Base-by-base conservation (phyloP, 306 rosid species). In the Gillenia trifoliata region DNA sequence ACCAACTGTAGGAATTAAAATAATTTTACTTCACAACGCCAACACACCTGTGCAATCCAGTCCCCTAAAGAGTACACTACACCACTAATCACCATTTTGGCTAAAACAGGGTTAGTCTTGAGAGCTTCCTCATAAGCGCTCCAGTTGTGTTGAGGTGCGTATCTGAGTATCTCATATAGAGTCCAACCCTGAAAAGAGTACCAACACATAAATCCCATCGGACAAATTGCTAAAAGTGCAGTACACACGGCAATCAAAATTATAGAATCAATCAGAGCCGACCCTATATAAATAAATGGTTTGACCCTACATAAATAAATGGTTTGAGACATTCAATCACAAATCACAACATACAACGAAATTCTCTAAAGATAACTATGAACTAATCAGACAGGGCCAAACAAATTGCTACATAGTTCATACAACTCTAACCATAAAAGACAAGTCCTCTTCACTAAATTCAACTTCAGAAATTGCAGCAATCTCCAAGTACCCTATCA, bases 61-160 rank as follows among this genome's bases (percentile, higher is more conserved):
- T 94, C 99, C 61, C 99, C 99, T 13, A 92, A 15, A 12, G 99
- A 94, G 77, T 94, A 94, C 63, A 94, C 96, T 50, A 91, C 90
- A 71, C 98, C 99, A 81, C 99, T 94, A 73, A 94, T 94, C 78
- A 90, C 87, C 98, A 91, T 94, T 88, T 94, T 94, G 23, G 98
- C 97, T 5, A 94, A 86, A 74, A 94, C 97, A 1, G 98, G 98
- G 82, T 94, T 90, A 43, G 92, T 75, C 89, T 91, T 90, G 45
- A 94, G 97, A 86, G 95, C 93, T 82, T 88, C 98, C 89, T 90
- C 98, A 79, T 94, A 94, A 72, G 98, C 98, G 56, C 69, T 82
- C 97, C 98, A 94, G 85, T 91, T 91, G 82, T 94, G 97, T 81
- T 86, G 93, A 65, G 97, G 96, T 47, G 97, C 97, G 73, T 94